Conservation (phyloP, 768 basidiomycete genomes). For the Pleurotus salmoneostramineus region DNA sequence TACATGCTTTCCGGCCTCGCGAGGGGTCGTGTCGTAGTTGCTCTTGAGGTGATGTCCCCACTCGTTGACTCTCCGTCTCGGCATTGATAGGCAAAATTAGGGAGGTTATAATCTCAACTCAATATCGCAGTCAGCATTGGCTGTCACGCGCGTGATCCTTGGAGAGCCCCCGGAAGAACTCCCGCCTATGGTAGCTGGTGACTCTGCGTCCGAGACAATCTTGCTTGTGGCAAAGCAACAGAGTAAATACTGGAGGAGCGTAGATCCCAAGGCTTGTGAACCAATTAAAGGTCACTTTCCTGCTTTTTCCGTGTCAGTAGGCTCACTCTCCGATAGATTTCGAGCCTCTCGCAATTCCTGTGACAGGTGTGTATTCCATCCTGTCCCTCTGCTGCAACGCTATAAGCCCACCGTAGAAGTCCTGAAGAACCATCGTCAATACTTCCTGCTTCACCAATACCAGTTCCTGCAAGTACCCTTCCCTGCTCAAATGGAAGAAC, state of each 20-base stretch:
- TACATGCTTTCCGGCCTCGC: conserved; percentile 92
- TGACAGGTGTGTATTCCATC: conserved; percentile 51
- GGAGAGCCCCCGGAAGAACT: conserved; percentile 83
- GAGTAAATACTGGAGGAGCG: conserved; percentile 86
- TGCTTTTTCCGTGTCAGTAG: not conserved
- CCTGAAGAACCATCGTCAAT: conserved; percentile 85
- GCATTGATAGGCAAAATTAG: conserved; percentile 34
- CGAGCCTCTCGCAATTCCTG: conserved; percentile 58
- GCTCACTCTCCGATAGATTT: conserved; percentile 38
- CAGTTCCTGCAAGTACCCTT: conserved; percentile 82
- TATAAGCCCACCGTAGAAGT: conserved; percentile 48
- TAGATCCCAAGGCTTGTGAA: conserved; percentile 80
- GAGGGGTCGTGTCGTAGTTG: conserved; percentile 84
- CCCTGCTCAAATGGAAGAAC: conserved; percentile 56
- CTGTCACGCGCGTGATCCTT: conserved; percentile 83
- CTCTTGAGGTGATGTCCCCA: conserved; percentile 72
- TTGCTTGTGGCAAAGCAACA: conserved; percentile 87
- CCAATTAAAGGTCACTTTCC: conserved; percentile 67
- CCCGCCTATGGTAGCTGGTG: conserved; percentile 67
- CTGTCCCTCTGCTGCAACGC: conserved; percentile 1
- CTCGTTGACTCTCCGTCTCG: not conserved
- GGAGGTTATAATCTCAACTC: conserved; percentile 95
- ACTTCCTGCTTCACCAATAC: conserved; percentile 73
- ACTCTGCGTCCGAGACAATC: conserved; percentile 84
- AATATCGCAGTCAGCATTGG: conserved; percentile 82